Percentiles rank a stretch among this genome's conserved stretches.
phyloP scores from a whole-genome alignment of 352 stramenopile genomes.

The Phytophthora pinifolia region DNA sequence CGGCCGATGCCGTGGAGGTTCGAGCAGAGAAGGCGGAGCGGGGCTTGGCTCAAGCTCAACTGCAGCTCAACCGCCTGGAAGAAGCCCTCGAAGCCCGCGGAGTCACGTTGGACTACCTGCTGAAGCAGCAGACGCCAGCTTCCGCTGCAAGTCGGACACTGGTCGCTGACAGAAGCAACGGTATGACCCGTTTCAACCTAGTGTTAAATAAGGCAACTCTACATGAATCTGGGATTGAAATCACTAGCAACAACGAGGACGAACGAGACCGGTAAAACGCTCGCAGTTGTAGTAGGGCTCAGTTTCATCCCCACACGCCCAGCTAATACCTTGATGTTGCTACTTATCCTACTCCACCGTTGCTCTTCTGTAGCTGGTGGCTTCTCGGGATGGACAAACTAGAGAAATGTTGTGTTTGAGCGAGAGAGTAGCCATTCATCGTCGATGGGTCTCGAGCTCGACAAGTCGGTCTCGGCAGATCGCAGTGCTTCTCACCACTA shows the following conservation, averaged over 20 bases:
- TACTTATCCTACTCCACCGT: slow-evolving; percentile 12
- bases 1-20: slow-evolving; percentile 44
- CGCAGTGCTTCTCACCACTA: neutral
- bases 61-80: slow-evolving; percentile 43
- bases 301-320: neutral
- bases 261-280: slow-evolving; percentile 25
- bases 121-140: slow-evolving; percentile 37
- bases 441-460: no score
- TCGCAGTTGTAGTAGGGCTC: neutral
- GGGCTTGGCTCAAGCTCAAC: slow-evolving; percentile 29
- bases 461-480: neutral
- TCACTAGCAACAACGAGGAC: slow-evolving; percentile 26
- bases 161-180: neutral
- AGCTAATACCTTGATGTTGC: slow-evolving; percentile 15
- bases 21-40: slow-evolving; percentile 37
- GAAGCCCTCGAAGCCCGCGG: slow-evolving; percentile 55
- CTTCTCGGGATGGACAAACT: neutral
- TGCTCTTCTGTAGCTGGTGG: slow-evolving; percentile 3
- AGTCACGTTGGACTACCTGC: slow-evolving; percentile 65
- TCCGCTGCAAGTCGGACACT: slow-evolving; percentile 4
- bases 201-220: neutral
- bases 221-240: slow-evolving; percentile 1
- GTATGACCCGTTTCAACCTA: no score
- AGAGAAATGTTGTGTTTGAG: neutral
- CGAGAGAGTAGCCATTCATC: no score